Evolutionary conservation across 495 filamentous ascomycete species (phyloP), one percentile per base, ranked within the genome.

Genomic region (Neurospora sp.): DNA sequence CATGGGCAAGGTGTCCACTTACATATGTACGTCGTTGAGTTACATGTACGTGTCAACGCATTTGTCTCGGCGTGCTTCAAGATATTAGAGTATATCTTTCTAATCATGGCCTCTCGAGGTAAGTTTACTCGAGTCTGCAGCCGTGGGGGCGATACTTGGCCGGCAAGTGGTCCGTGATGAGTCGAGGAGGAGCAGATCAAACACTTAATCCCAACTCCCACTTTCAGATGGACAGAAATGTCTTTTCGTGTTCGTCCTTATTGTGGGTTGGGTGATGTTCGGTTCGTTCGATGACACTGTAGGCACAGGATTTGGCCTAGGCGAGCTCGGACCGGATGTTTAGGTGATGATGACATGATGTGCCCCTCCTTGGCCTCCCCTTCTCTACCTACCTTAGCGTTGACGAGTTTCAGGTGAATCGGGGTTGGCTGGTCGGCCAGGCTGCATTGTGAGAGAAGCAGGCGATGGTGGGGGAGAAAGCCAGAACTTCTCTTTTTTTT

Each of bases 331-430:
- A 59, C 40, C 44, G 70, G 22, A 35, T n/a, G 70, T 68, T 68
- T 22, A 37, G 44, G 70, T 45, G 27, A 59, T 68, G 76, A 75
- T 78, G 70, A 44, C 10, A 59, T 68, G 76, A 75, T 78, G 70
- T 59, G 16, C 76, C 73, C 72, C 78, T 74, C 70, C 72, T 75
- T 76, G 71, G 53, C 53, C 27, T 3, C 27, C 53, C 22, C 2
- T 35, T 65, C 31, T 65, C 53, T 70, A 31, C 27, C 27, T 31
- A 31, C 27, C 27, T 31, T 31, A 78, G 76, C 74, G 76, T 74
- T 76, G 79, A 79, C 79, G 76, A 78, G 79, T 81, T 81, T 81
- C 79, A 81, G 75, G 74, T 75, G 74, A 73, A 35, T 61, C 53
- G 27, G 20, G 27, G 53, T 61, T 61, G 53, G 48, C 48, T 61